These are phyloP conservation scores for Globisporangium iwayamae DNA, from an alignment of 352 stramenopile species.

Conservation along the genomic window DNA sequence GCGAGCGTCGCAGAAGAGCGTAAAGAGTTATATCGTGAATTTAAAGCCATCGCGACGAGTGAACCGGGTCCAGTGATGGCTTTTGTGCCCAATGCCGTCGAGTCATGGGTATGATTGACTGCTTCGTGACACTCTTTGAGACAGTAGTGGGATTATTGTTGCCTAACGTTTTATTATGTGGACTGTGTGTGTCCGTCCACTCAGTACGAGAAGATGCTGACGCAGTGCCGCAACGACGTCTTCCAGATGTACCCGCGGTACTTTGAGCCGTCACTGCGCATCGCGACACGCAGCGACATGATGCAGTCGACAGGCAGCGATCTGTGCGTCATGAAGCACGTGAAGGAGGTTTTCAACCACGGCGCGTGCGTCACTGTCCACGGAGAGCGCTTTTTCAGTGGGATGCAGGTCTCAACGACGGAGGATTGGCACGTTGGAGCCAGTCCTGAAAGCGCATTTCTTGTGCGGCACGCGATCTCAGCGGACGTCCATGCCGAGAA, in stretches of 20 bases:
- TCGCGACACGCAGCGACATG: slow-evolving; percentile 22
- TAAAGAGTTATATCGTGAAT: slow-evolving; percentile 17
- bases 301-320: slow-evolving; percentile 6
- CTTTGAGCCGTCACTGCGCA: slow-evolving; percentile 42
- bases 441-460: background rate
- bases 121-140: background rate
- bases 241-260: slow-evolving; percentile 61
- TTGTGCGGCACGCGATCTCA: slow-evolving; percentile 40
- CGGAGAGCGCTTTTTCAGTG: slow-evolving; percentile 8
- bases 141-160: background rate
- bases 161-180: background rate
- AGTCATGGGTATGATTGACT: slow-evolving; percentile 25
- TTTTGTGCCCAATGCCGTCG: slow-evolving; percentile 18
- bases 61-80: slow-evolving; percentile 20
- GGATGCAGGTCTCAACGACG: slow-evolving; percentile 9
- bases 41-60: slow-evolving; percentile 21
- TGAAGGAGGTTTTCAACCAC: slow-evolving; percentile 34
- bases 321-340: slow-evolving; percentile 31
- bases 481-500: slow-evolving; percentile 44
- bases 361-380: slow-evolving; percentile 23
- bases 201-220: slow-evolving; percentile 39
- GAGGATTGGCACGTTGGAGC: background rate
- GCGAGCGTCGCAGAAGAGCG: slow-evolving; percentile 35
- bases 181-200: background rate
- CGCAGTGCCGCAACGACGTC: slow-evolving; percentile 52